phyloP scores from a whole-genome alignment of 2,329 filamentous ascomycete genomes.

The Alternaria dauci region DNA sequence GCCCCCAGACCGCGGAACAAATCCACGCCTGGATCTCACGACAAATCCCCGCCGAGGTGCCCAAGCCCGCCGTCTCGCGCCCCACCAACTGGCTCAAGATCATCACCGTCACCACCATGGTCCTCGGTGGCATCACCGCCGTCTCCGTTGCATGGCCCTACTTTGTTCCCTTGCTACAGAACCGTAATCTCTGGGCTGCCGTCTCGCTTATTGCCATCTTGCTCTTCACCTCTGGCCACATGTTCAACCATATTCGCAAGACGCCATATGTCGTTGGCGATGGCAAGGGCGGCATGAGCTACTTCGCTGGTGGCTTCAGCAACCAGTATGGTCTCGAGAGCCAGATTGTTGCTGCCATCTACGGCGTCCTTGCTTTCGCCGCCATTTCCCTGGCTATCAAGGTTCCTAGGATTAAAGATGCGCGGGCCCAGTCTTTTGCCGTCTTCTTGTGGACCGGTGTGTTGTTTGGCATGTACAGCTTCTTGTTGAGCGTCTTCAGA shows the following conservation, averaged over 20 bases:
- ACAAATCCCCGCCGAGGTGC: constrained; percentile 72
- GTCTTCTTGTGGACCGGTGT: constrained; percentile 81
- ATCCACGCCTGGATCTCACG: constrained; percentile 81
- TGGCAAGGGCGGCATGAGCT: constrained; percentile 83
- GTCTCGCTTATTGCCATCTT: constrained; percentile 88
- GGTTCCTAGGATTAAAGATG: constrained; percentile 84
- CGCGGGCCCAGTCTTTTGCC: constrained; percentile 79
- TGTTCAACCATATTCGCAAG: constrained; percentile 99
- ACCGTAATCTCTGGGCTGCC: constrained; percentile 92
- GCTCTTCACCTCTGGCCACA: constrained; percentile 94
- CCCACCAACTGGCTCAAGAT: constrained; percentile 88
- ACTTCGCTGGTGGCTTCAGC: constrained; percentile 91
- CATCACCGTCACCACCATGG: constrained; percentile 70
- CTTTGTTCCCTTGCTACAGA: constrained; percentile 81
- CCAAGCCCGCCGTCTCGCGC: constrained; percentile 79
- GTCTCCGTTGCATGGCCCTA: constrained; percentile 78
- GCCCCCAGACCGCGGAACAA: constrained; percentile 77
- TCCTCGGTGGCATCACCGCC: constrained; percentile 74
- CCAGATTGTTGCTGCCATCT: constrained; percentile 89
- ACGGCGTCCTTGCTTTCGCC: constrained; percentile 84
- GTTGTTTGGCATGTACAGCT: constrained; percentile 87
- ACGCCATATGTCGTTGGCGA: constrained; percentile 91
- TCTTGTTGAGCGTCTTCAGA: constrained; percentile 91
- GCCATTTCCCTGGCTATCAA: constrained; percentile 91
- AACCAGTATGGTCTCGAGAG: constrained; percentile 95